phyloP scores from a whole-genome alignment of 1,284 basidiomycete species.

The Microbotryum silenes-acaulis region DNA sequence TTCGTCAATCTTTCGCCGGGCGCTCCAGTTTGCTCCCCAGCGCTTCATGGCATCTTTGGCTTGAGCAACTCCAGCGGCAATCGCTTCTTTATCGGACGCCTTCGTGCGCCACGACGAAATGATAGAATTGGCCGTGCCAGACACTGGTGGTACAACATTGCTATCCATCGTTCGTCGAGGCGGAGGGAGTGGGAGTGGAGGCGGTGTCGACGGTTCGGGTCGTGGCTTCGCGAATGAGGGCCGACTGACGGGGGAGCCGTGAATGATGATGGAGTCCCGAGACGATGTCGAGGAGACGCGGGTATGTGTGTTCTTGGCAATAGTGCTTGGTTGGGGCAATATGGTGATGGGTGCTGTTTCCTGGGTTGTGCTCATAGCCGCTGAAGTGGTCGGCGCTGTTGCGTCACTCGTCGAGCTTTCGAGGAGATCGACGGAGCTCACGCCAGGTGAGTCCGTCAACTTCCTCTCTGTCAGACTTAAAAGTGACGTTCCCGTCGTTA shows the following conservation, averaged over 20 bases:
- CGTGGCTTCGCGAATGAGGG: constrained; percentile 9
- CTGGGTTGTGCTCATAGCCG: no score
- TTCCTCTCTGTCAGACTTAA: no score
- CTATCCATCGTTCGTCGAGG: constrained; percentile 15
- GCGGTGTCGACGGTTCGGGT: neutral
- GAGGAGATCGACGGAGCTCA: no score
- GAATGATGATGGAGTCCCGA: neutral
- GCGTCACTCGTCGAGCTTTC: no score
- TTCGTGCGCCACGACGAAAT: constrained; percentile 54
- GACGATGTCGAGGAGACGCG: no score
- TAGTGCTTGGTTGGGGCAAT: no score
- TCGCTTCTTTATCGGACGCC: constrained; percentile 62
- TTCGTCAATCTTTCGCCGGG: constrained; percentile 31
- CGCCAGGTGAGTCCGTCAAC: no score
- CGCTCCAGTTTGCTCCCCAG: constrained; percentile 66
- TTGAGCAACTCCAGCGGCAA: constrained; percentile 42
- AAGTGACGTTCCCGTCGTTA: no score
- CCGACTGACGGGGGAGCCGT: neutral
- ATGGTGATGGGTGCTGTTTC: no score
- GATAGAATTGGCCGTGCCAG: constrained; percentile 29
- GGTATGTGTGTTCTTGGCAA: no score
- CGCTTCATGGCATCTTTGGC: constrained; percentile 79
- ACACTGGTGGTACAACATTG: neutral
- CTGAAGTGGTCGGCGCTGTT: no score
- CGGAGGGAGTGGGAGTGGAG: constrained; percentile 7